Conservation (phyloP, 768 basidiomycete genomes). For the Gautieria morchelliformis region DNA sequence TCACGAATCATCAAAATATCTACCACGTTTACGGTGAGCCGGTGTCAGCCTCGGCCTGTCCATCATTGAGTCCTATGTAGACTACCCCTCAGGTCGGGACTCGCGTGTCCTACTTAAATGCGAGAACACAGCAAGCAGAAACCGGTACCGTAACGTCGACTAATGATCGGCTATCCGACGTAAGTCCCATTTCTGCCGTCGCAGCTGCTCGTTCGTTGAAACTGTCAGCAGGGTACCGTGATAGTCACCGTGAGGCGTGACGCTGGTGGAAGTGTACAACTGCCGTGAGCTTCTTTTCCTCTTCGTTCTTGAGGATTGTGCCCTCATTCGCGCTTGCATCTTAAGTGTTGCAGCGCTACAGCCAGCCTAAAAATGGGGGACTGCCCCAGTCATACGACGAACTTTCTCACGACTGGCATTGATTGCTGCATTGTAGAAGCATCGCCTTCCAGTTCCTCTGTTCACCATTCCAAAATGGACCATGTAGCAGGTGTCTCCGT, state of each 20-base stretch:
- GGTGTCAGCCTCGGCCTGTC: neutral
- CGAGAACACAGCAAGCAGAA: conserved; percentile 8
- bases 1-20: conserved; percentile 2
- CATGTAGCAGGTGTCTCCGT: neutral
- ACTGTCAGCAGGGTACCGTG: neutral
- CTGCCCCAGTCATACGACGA: neutral
- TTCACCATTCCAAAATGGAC: neutral
- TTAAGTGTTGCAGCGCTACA: conserved; percentile 7
- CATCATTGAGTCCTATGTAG: conserved; percentile 8
- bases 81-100: conserved; percentile 5
- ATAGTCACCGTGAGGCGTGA: conserved; percentile 5
- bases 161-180: conserved; percentile 6
- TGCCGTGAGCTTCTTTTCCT: neutral
- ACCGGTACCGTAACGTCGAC: conserved; percentile 5
- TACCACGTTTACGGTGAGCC: conserved; percentile 6
- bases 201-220: neutral
- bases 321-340: neutral
- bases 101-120: conserved; percentile 7
- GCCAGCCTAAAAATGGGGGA: conserved; percentile 3
- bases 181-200: neutral
- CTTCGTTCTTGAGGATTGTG: neutral
- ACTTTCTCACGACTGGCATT: neutral
- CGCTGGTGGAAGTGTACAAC: conserved; percentile 3
- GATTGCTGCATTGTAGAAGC: neutral
- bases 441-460: neutral